Conservation (phyloP, 139 green algal genomes). For the Chlamydomonas sphaeroides region DNA sequence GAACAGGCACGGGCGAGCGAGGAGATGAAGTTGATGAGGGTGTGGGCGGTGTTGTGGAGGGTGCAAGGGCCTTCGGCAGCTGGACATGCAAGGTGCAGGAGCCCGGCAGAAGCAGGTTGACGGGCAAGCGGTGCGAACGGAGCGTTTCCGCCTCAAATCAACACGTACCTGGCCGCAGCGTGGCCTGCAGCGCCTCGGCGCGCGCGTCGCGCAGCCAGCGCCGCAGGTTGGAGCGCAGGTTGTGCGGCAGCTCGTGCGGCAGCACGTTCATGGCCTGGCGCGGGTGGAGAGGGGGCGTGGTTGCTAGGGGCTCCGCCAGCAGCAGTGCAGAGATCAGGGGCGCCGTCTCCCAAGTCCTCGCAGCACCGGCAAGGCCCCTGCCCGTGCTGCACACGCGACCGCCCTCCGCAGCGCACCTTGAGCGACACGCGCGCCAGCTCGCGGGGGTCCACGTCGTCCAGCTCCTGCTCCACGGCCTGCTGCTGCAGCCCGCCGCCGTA, state of each 20-base stretch:
- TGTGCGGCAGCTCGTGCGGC: conserved; percentile 28
- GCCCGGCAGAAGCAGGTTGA: no score
- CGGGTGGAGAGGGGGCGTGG: neutral
- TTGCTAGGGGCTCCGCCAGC: no score
- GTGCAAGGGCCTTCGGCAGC: no score
- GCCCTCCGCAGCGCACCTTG: conserved; percentile 3
- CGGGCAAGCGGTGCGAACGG: no score
- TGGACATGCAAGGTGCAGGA: no score
- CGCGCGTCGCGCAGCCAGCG: conserved; percentile 24
- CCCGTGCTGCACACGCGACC: neutral
- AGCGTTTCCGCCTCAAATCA: no score
- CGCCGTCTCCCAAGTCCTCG: no score
- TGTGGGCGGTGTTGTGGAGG: no score
- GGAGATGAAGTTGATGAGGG: neutral
- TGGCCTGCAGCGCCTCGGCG: conserved; percentile 25
- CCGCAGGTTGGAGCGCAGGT: conserved; percentile 6
- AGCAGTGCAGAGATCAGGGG: no score
- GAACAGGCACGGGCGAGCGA: neutral
- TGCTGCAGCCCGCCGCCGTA: neutral
- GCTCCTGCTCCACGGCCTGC: neutral
- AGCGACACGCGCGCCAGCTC: conserved; percentile 38
- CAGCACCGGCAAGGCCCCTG: no score
- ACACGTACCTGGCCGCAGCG: conserved; percentile 24
- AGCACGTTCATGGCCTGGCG: conserved; percentile 36
- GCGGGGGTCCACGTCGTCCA: neutral